Base-by-base conservation (phyloP, 805 yeast species). In the Metschnikowia vanudenii region DNA sequence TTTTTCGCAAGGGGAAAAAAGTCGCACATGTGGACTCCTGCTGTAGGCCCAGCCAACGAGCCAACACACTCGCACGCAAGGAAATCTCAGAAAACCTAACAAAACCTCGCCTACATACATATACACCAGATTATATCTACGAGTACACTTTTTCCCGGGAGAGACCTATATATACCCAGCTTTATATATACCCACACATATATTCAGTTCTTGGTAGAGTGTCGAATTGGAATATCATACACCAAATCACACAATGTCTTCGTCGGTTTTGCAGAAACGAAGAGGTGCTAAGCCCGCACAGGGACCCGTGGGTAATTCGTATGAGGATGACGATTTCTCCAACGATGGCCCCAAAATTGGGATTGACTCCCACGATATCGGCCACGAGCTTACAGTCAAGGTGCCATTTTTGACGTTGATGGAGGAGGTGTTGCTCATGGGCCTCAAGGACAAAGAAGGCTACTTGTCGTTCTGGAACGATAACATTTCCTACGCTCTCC, bases 401-500 rank as follows among this genome's bases (percentile, higher is more conserved):
- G 65, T 73, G 24, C 99, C 99, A 1, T 72, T 81, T 36, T 74
- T 94, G 55, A 94, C 99, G 0, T 71, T 94, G 55, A 90, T 94
- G 97, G 99, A 94, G 67, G 99, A 94, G 68, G 97, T 94, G 6
- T 73, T 94, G 54, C 76, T 94, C 52, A 79, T 94, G 73, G 99
- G 99, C 4, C 76, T 94, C 54, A 91, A 92, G 62, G 98, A 94
- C 68, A 86, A 87, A 58, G 98, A 94, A 67, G 99, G 99, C 11
- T 90, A 92, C 65, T 74, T 94, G 37, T 89, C 97, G 24, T 94
- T 94, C 69, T 94, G 99, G 99, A 94, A 94, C 64, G 99, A 94
- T 68, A 91, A 89, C 67, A 91, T 94, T 45, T 89, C 97, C 19
- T 94, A 94, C 69, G 96, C 97, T 1, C 76, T 94, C 49, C 82